A percentile compares a stretch with the other conserved stretches of the same genome.
Conservation (phyloP, 2,329 filamentous ascomycete species). For the Sclerotinia minor region DNA sequence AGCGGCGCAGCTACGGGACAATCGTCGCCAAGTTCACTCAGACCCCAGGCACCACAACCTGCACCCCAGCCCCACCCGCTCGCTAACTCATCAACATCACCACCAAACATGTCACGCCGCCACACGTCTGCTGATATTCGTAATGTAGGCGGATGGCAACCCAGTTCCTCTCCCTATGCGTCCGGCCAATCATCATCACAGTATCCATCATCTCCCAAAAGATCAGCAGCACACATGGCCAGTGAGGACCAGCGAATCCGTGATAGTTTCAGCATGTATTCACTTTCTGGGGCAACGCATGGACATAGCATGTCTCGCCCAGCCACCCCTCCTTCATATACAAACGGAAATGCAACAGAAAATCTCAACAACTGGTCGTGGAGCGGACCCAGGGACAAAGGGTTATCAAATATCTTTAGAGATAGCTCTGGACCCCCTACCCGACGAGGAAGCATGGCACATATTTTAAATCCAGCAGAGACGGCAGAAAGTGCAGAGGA, state of each 20-base stretch:
- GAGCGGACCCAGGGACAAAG: conserved; percentile 39
- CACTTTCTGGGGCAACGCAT: conserved; percentile 46
- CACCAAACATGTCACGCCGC: conserved; percentile 72
- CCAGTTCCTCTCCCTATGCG: conserved; percentile 63
- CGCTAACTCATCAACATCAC: conserved; percentile 60
- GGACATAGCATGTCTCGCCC: conserved; percentile 39
- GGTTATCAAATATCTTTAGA: conserved; percentile 36
- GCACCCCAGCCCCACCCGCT: conserved; percentile 61
- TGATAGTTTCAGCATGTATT: conserved; percentile 64
- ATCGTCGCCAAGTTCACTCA: conserved; percentile 72
- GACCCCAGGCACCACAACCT: conserved; percentile 65
- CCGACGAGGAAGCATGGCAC: conserved; percentile 68
- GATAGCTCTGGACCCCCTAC: conserved; percentile 62
- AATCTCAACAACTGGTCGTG: conserved; percentile 42
- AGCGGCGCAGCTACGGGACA: conserved; percentile 65
- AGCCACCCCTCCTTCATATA: conserved; percentile 39
- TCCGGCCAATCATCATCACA: conserved; percentile 61
- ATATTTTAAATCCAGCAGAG: conserved; percentile 69
- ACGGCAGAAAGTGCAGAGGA: conserved; percentile 66
- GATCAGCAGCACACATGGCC: conserved; percentile 46
- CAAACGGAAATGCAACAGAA: conserved; percentile 38
- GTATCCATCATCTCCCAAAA: conserved; percentile 67
- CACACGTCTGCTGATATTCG: conserved; percentile 97
- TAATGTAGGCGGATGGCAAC: conserved; percentile 72
- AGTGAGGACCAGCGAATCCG: conserved; percentile 60